Conservation (phyloP, 164 flowering plant species). For the Vitis rupestris region DNA sequence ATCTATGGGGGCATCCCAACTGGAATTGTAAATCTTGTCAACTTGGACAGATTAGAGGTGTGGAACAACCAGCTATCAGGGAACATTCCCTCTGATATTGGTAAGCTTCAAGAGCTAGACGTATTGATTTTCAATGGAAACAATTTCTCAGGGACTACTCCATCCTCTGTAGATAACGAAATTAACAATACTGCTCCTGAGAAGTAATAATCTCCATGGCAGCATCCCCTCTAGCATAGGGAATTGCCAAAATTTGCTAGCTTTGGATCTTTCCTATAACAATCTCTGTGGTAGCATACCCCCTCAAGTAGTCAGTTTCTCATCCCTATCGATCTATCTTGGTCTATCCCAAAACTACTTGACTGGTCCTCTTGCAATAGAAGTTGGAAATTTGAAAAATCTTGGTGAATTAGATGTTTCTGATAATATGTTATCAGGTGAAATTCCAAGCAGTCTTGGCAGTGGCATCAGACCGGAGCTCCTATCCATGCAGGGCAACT, state of each 20-base stretch:
- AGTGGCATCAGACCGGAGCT: constrained; percentile 8
- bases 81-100: constrained; percentile 12
- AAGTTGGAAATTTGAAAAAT: constrained; percentile 20
- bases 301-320: constrained; percentile 9
- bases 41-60: background rate
- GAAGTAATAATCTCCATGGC: constrained; percentile 17
- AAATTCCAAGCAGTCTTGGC: constrained; percentile 25
- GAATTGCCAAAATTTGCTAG: constrained; percentile 5
- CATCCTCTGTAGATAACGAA: constrained; percentile 24
- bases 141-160: constrained; percentile 22
- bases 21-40: constrained; percentile 21
- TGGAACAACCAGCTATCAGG: constrained; percentile 9
- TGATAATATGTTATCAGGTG: constrained; percentile 29
- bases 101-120: constrained; percentile 13
- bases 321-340: constrained; percentile 1
- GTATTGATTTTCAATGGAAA: constrained; percentile 5
- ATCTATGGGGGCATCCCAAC: constrained; percentile 19
- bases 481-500: constrained; percentile 17
- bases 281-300: constrained; percentile 27
- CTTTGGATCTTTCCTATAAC: constrained; percentile 16
- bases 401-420: constrained; percentile 14
- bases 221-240: constrained; percentile 20
- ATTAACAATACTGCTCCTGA: constrained; percentile 6
- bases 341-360: constrained; percentile 15
- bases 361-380: constrained; percentile 20